Evolutionary conservation across 2,329 filamentous ascomycete species (phyloP), one percentile per base, ranked within the genome.

Genomic region (Clarireedia paspali): DNA sequence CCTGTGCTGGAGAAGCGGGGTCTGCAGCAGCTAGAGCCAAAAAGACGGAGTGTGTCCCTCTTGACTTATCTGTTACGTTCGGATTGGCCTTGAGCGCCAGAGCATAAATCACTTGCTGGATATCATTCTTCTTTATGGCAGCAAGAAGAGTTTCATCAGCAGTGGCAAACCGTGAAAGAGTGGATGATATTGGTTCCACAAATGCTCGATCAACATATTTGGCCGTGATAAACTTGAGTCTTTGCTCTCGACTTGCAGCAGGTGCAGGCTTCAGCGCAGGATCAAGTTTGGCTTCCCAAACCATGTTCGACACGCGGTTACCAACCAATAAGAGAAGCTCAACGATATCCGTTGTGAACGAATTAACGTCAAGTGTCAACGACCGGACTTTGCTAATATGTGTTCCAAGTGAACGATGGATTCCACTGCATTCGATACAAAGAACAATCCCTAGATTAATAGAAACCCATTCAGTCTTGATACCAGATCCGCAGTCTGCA

Each of bases 321-420:
- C 95, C 95, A 60, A 99, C 84, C 57, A 92, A 84, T 57, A 96
- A 77, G 44, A 99, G 79, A 48, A 99, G 80, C 69, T 99, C 95
- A 70, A 99, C 88, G 69, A 97, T 95, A 75, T 99, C 95, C 64
- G 89, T 87, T 3, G 94, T 97, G 70, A 99, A 99, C 0, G 91
- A 96, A 53, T 89, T 91, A 63, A 95, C 95, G 69, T 99, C 94
- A 44, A 99, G 79, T 0, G 94, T 99, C 44, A 99, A 79, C 12
- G 94, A 97, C 53, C 94, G 88, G 42, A 99, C 84, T 74, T 99
- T 99, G 71, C 91, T 96, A 68, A 99, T 96, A 71, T 99, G 94
- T 1, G 94, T 99, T 12, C 94, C 94, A 3, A 99, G 79, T 1
- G 92, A 97, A 44, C 94, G 85, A 72, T 99, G 94, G 59, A 99